A percentile compares a stretch with the other conserved stretches of the same genome.
Evolutionary conservation across 495 filamentous ascomycete species (phyloP).

Genomic region (Lindgomyces ingoldianus): DNA sequence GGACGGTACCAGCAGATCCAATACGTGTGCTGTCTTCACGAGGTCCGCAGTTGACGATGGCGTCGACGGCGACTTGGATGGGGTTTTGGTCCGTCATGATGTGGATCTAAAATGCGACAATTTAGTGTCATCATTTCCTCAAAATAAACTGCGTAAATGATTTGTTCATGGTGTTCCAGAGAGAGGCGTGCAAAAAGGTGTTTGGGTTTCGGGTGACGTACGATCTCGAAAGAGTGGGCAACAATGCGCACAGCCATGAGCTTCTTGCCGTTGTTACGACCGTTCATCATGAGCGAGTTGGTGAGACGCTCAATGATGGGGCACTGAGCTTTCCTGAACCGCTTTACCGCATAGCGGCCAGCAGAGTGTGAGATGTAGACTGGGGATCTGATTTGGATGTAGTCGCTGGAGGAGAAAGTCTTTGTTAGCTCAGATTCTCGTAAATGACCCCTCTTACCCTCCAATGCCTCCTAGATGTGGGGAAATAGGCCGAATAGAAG

Average conservation of each 20-base stretch:
- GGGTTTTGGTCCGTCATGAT: conserved; percentile 99
- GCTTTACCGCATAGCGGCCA: conserved; percentile 97
- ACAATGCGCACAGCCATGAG: conserved; percentile 99
- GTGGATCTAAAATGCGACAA: conserved; percentile 70
- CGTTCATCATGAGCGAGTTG: conserved; percentile 99
- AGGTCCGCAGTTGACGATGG: conserved; percentile 99
- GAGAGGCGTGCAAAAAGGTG: neutral
- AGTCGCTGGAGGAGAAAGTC: conserved; percentile 72
- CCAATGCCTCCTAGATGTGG: neutral
- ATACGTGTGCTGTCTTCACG: conserved; percentile 99
- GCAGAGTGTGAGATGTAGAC: conserved; percentile 99
- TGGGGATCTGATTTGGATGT: conserved; percentile 97
- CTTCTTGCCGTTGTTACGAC: conserved; percentile 99
- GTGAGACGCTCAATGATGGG: conserved; percentile 99
- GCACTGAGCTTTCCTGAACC: conserved; percentile 99
- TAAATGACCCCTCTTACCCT: neutral
- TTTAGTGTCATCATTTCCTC: conserved; percentile 15
- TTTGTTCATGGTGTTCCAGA: neutral
- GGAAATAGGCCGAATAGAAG: neutral
- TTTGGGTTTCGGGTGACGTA: conserved; percentile 53
- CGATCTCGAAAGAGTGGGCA: conserved; percentile 98
- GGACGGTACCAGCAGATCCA: conserved; percentile 97
- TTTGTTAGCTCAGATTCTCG: conserved; percentile 34
- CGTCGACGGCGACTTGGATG: conserved; percentile 98
- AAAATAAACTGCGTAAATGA: neutral